Evolutionary conservation across 257 asterid species (phyloP), one percentile per base, ranked within the genome.

Genomic region (Solanum boliviense): DNA sequence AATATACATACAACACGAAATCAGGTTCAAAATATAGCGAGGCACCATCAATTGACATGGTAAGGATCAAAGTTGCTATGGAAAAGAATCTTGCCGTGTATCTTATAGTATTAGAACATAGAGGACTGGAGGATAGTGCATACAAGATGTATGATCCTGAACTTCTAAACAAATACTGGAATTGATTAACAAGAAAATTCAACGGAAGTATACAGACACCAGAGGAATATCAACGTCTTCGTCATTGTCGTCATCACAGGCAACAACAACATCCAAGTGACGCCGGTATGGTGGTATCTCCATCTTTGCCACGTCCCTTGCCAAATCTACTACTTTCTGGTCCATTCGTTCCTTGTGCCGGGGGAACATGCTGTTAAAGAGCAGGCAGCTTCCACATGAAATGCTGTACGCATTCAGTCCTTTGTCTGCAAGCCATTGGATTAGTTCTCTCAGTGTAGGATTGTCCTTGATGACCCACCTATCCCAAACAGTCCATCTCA

Each of bases 401-500:
- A 96, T 92, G 91, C 99, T 96, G 86, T 95, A 96, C 0, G 98
- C 98, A 58, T 90, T 93, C 90, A 96, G 91, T 8, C 98, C 98
- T 91, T 94, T 93, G 88, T 96, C 95, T 4, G 93, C 72, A 25
- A 96, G 95, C 99, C 98, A 95, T 29, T 92, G 88, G 91, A 96
- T 93, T 52, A 96, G 89, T 41, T 95, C 98, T 88, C 94, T 91
- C 85, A 96, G 82, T 25, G 98, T 95, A 1, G 98, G 99, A 73
- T 93, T 93, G 88, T 91, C 88, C 88, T 75, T 89, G 29, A 96
- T 84, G 56, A 92, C 91, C 99, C 99, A 96, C 70, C 99, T 81
- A 89, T 96, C 99, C 99, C 99, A 96, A 3, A 95, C 95, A 3
- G 99, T 95, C 99, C 99, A 96, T 92, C 93, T 96, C 98, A 92